Conservation (phyloP, 73 alveolate genomes). For the Stentor roeselii region DNA sequence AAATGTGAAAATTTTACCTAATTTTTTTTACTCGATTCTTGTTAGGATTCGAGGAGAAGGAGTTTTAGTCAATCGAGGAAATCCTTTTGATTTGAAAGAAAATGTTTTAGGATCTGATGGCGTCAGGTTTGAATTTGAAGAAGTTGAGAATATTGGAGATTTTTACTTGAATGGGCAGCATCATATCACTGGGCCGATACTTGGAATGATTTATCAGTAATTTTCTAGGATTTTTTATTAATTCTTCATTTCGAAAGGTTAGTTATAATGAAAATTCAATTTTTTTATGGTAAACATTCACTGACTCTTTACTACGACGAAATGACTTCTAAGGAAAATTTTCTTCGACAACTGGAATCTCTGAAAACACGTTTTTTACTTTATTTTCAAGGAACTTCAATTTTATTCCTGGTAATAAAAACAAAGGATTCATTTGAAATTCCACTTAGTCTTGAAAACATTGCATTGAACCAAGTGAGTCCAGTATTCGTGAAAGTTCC, state of each 20-base stretch:
- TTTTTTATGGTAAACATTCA: too few relatives aligned
- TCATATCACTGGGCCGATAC: neutral
- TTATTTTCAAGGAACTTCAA: neutral
- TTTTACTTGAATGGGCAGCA: neutral
- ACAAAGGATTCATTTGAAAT: neutral
- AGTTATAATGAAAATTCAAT: too few relatives aligned
- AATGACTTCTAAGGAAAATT: too few relatives aligned
- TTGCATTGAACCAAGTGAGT: neutral
- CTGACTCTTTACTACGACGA: too few relatives aligned
- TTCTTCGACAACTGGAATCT: neutral
- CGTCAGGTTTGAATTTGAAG: neutral
- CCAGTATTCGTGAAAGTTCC: constrained; percentile 17
- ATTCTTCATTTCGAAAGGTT: too few relatives aligned
- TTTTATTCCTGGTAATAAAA: neutral
- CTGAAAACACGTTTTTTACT: neutral
- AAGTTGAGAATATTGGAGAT: neutral
- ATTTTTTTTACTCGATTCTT: neutral
- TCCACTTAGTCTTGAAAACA: neutral
- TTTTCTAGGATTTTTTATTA: too few relatives aligned
- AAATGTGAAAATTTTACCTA: neutral
- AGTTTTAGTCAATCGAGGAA: neutral
- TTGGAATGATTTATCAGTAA: neutral
- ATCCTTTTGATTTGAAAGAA: neutral
- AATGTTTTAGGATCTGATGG: neutral
- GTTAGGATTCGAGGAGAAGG: neutral